Evolutionary conservation across 169 alveolate genomes (phyloP), one percentile per base, ranked within the genome.

Genomic region (Cryptosporidium bovis): DNA sequence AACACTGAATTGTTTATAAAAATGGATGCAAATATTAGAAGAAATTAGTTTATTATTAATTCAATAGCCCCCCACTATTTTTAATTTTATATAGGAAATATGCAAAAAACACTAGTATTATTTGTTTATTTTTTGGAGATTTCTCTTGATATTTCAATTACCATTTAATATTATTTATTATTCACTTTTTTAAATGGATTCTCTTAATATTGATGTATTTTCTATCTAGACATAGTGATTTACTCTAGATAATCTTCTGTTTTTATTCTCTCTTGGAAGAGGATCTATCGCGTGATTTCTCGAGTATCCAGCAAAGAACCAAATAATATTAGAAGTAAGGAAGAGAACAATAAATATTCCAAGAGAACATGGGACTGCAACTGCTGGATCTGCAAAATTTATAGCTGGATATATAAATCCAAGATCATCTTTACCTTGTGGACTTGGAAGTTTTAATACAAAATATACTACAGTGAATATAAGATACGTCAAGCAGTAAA

Each of bases 311-410:
- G 64, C 87, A 62, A 77, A 77, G 64, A 56, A 77, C 87, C 87
- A 77, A 7, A 77, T 33, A 33, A 77, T 62, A n/a, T 56, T 77
- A 46, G 71, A 56, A 60, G 71, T 50, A 3, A 77, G 8, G 31
- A 77, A 60, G n/a, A 77, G 33, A 29, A 77, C 29, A 5, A 77
- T 8, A 53, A 77, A 77, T 44, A 77, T 62, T 34, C 77, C 87
- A 60, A 77, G 24, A 60, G 55, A 40, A 60, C 87, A 77, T 20
- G 87, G 87, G 56, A 62, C 65, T 44, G 87, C 36, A 4, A 77
- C 71, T 13, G 71, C 69, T 18, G 87, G 87, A 60, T 77, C 71
- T 44, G 87, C 87, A 77, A 77, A 77, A 40, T 77, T 77, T 12
- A 77, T 77, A 12, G 87, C 87, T 2, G 87, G 64, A 64, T 77